Conservation (phyloP, 2,329 filamentous ascomycete genomes). For the Fusarium subtropicale region DNA sequence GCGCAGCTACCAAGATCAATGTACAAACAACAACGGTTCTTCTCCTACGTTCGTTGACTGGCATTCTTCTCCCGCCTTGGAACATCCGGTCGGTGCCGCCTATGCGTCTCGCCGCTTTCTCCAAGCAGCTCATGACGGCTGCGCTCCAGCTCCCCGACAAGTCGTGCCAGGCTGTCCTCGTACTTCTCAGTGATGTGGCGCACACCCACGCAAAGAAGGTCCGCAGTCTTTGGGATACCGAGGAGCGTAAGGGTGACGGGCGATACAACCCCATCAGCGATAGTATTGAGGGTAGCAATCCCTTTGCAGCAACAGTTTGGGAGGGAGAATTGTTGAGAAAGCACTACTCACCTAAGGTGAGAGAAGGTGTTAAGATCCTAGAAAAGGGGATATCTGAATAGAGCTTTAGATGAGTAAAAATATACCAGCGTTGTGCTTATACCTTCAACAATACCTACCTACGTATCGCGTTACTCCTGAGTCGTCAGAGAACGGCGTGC, state of each 20-base stretch:
- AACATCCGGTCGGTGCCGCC: slow-evolving; percentile 82
- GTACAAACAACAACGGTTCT: slow-evolving; percentile 95
- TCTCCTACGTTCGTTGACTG: slow-evolving; percentile 85
- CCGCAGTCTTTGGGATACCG: slow-evolving; percentile 89
- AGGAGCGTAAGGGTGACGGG: slow-evolving; percentile 92
- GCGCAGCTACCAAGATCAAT: slow-evolving; percentile 78
- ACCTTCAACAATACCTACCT: neutral
- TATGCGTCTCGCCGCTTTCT: slow-evolving; percentile 87
- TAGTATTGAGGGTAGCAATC: slow-evolving; percentile 87
- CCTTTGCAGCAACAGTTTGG: slow-evolving; percentile 91
- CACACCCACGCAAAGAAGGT: slow-evolving; percentile 87
- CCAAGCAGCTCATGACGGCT: slow-evolving; percentile 87
- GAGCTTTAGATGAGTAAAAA: slow-evolving; percentile 12
- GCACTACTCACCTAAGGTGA: slow-evolving; percentile 89
- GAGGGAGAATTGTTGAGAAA: slow-evolving; percentile 87
- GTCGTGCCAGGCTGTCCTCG: slow-evolving; percentile 82
- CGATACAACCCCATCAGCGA: slow-evolving; percentile 79
- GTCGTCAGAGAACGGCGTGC: neutral
- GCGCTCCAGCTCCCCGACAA: slow-evolving; percentile 92
- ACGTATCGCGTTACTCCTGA: neutral
- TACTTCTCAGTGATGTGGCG: slow-evolving; percentile 80
- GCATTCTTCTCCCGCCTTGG: slow-evolving; percentile 80
- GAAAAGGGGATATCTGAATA: slow-evolving; percentile 70
- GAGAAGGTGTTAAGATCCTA: slow-evolving; percentile 76
- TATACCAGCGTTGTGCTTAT: slow-evolving; percentile 8